A percentile compares a stretch with the other conserved stretches of the same genome.
phyloP scores from a whole-genome alignment of 208 protist species.

The Crithidia acanthocephali region DNA sequence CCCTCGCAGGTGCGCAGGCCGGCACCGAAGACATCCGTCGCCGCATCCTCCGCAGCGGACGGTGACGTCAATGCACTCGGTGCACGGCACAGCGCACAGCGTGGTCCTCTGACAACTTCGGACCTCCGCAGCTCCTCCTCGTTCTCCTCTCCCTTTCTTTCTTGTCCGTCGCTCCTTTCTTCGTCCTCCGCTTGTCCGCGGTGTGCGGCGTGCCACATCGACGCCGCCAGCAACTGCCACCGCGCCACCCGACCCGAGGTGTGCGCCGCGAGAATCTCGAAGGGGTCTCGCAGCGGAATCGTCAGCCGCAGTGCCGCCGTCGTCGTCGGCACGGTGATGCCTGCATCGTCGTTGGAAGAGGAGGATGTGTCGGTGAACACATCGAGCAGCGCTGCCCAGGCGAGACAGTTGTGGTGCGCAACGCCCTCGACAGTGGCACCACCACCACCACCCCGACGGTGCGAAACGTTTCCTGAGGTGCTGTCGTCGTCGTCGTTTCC shows the following conservation, averaged over 20 bases:
- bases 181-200: too few species aligned
- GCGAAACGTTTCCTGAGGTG: not conserved
- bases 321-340: slow-evolving; percentile 1
- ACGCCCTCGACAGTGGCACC: not conserved
- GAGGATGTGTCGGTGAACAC: slow-evolving; percentile 24
- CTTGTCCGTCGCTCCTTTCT: too few species aligned
- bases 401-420: slow-evolving; percentile 82
- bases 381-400: slow-evolving; percentile 64
- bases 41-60: not conserved
- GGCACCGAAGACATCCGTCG: slow-evolving; percentile 4
- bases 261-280: slow-evolving; percentile 13
- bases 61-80: not conserved
- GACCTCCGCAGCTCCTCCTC: not conserved
- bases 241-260: slow-evolving; percentile 27
- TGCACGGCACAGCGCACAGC: slow-evolving; percentile 12
- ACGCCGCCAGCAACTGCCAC: slow-evolving; percentile 33
- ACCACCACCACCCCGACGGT: not conserved
- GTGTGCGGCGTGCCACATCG: slow-evolving; percentile 8
- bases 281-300: slow-evolving; percentile 23
- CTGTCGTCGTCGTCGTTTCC: not conserved
- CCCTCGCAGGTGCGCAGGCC: slow-evolving; percentile 24
- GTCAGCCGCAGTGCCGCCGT: slow-evolving; percentile 20
- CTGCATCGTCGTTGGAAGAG: not conserved
- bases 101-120: not conserved
- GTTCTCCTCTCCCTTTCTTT: not conserved